These are phyloP conservation scores for Ogataea haglerorum DNA, from an alignment of 805 yeast genomes.

Conservation along the genomic window DNA sequence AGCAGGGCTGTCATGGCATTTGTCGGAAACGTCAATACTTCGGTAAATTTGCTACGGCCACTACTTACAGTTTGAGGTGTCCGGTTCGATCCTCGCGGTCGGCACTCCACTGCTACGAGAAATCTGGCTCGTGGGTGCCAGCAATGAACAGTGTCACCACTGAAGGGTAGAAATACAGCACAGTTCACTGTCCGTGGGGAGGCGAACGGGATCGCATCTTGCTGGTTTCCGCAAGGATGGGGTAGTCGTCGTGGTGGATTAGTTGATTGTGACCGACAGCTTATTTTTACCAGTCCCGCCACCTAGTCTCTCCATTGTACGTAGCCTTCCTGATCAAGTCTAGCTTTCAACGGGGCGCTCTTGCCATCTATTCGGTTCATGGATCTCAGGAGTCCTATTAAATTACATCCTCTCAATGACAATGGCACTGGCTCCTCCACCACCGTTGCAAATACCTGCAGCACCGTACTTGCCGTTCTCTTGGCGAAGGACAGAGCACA, in stretches of 20 bases:
- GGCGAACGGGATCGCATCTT: constrained; percentile 39
- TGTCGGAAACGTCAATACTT: constrained; percentile 32
- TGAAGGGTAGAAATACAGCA: constrained; percentile 46
- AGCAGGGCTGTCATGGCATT: constrained; percentile 31
- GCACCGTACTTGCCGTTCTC: constrained; percentile 87
- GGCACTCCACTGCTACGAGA: constrained; percentile 30
- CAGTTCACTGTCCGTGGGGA: constrained; percentile 40
- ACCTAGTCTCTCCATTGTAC: background rate
- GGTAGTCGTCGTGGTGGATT: constrained; percentile 16
- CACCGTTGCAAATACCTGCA: constrained; percentile 98
- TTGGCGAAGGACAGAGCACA: constrained; percentile 74
- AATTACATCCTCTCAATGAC: constrained; percentile 66
- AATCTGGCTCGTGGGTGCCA: constrained; percentile 29
- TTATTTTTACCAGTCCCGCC: constrained; percentile 1
- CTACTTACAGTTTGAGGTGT: constrained; percentile 36
- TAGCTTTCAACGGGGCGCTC: too few relatives aligned
- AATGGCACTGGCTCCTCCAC: constrained; percentile 97
- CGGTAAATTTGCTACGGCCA: constrained; percentile 15
- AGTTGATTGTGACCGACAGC: constrained; percentile 25
- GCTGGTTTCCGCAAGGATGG: constrained; percentile 31
- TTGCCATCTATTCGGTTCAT: too few relatives aligned
- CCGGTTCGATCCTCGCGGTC: constrained; percentile 44
- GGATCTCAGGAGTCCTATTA: too few relatives aligned
- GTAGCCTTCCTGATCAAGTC: background rate
- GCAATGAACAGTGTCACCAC: constrained; percentile 35